These are phyloP conservation scores for Paecilomyces variotii DNA, from an alignment of 2,329 filamentous ascomycete genomes.

Conservation along the genomic window DNA sequence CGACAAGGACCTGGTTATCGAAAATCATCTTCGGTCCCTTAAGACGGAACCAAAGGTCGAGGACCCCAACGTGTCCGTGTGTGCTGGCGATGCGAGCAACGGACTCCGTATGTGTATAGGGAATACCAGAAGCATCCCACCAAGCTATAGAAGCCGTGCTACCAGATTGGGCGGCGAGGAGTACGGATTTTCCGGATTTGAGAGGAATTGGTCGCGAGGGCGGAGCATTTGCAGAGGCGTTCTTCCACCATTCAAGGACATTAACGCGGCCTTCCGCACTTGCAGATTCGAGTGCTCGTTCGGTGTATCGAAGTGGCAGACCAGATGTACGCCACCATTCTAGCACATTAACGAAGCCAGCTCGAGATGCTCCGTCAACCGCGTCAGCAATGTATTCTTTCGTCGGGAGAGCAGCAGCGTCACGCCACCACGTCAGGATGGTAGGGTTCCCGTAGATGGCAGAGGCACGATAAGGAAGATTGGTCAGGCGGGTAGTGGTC, in stretches of 20 bases:
- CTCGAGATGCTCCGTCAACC: constrained; percentile 76
- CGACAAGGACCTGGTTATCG: constrained; percentile 74
- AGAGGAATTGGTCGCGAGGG: constrained; percentile 47
- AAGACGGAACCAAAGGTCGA: constrained; percentile 72
- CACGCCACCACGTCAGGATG: constrained; percentile 86
- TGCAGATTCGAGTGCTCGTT: constrained; percentile 79
- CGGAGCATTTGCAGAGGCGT: constrained; percentile 54
- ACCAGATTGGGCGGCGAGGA: constrained; percentile 76
- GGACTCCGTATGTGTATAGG: constrained; percentile 69
- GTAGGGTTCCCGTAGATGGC: constrained; percentile 76
- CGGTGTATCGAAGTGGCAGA: constrained; percentile 74
- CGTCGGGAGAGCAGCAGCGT: constrained; percentile 70
- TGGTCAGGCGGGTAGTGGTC: constrained; percentile 72
- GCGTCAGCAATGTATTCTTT: constrained; percentile 82
- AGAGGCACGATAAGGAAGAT: constrained; percentile 80
- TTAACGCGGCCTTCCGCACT: constrained; percentile 75
- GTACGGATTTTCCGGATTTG: constrained; percentile 76
- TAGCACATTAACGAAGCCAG: constrained; percentile 75
- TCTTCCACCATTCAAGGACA: constrained; percentile 90
- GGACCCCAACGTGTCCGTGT: constrained; percentile 73
- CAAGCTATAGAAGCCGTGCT: constrained; percentile 70
- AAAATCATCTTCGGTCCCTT: constrained; percentile 72
- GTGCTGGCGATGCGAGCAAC: constrained; percentile 78
- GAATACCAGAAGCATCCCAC: constrained; percentile 78
- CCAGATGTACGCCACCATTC: constrained; percentile 88